These are phyloP conservation scores for Climacium dendroides DNA, from an alignment of 225 moss, liverwort and hornwort species.

Conservation along the genomic window DNA sequence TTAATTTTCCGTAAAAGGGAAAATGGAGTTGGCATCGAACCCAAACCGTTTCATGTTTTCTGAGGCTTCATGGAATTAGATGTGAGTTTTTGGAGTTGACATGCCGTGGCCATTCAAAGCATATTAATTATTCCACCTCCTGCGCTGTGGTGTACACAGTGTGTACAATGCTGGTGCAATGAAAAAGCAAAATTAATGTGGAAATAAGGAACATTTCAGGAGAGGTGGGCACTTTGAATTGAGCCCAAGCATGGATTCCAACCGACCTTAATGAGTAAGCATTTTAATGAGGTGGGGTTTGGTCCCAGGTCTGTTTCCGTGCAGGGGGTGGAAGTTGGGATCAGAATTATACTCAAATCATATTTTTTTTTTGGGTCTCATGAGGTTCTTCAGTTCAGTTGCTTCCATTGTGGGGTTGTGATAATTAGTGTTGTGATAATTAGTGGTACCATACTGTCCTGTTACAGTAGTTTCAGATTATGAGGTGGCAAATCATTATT, in stretches of 20 bases:
- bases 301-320: background rate
- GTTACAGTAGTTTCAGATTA: background rate
- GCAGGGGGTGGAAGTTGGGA: no score
- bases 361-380: background rate
- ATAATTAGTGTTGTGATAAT: background rate
- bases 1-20: rapidly evolving
- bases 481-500: background rate
- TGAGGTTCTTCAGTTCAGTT: no score
- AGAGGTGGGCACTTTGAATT: background rate
- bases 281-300: background rate
- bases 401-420: background rate
- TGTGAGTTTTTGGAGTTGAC: background rate
- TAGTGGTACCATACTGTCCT: background rate
- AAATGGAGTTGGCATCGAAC: background rate
- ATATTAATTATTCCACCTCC: rapidly evolving
- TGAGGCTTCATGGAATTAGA: no score
- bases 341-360: background rate
- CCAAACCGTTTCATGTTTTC: no score
- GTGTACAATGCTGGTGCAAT: rapidly evolving
- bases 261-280: no score
- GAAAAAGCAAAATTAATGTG: rapidly evolving
- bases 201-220: background rate
- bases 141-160: rapidly evolving
- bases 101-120: no score
- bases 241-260: no score